Evolutionary conservation across 208 protist species (phyloP), one percentile per base, ranked within the genome.

Genomic region (Trichomonas tenax): DNA sequence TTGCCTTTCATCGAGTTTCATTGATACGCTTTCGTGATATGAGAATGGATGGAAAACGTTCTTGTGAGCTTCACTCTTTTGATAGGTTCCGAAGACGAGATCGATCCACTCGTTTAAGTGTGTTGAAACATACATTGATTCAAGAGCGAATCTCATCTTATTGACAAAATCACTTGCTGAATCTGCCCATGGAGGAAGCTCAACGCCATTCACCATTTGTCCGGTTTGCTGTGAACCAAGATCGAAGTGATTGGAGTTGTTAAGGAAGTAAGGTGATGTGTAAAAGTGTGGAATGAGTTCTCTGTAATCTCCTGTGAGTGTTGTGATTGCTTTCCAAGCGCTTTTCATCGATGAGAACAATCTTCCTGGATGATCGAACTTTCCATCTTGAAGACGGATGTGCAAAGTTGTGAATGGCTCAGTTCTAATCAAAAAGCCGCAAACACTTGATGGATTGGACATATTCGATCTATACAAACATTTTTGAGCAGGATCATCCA

Each of bases 401-500:
- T 96, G 81, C 14, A 96, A 84, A 17, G 38, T 48, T 0, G 97
- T 96, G 95, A 97, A 98, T 21, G 97, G 97, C 88, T 97, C 96
- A 23, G 97, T 26, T 31, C 97, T 82, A 21, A 98, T 63, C 31
- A 98, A 90, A 63, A 88, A 98, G 84, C 96, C 97, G 14, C 98
- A 96, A 26, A 98, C 97, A 15, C 40, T 45, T 17, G 72, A 97
- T 31, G 96, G 63, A 2, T 46, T 96, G 17, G 96, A 97, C 63
- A 98, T 98, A 96, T 98, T 97, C 6, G 97, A 97, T 45, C 97
- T 96, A 82, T 97, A 97, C 15, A 96, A 26, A 88, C 44, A 95
- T 21, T 45, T 40, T 36, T 86, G 44, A 1, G 48, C 38, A 6
- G 23, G 41, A 49, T 51, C 96, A 38, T 38, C 41, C 11, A 36